Conservation (phyloP, 148 eudicot genomes). For the Rheum nobile region DNA sequence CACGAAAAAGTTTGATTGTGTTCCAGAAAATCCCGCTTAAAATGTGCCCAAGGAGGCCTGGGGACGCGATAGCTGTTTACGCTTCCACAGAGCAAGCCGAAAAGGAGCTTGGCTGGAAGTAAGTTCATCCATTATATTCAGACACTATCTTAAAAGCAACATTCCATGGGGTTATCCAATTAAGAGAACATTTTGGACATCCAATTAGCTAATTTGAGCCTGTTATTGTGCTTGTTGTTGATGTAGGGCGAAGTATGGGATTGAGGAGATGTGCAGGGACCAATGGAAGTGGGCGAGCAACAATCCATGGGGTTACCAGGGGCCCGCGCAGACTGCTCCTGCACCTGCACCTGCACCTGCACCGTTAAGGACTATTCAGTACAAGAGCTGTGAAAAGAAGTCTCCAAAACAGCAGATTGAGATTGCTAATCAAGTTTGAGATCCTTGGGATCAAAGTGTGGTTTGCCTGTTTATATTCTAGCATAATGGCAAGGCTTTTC, state of each 20-base stretch:
- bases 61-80: constrained; percentile 74
- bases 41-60: constrained; percentile 70
- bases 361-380: background rate
- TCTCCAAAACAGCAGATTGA: constrained; percentile 6
- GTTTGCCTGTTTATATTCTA: background rate
- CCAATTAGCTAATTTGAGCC: too few species aligned
- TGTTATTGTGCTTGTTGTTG: background rate
- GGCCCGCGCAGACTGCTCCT: background rate
- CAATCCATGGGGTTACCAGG: constrained; percentile 70
- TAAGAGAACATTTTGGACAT: too few species aligned
- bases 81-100: constrained; percentile 73
- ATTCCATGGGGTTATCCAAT: too few species aligned
- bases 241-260: constrained; percentile 69
- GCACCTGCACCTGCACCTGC: too few species aligned
- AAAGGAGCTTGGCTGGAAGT: constrained; percentile 90
- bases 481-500: background rate
- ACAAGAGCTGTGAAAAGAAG: constrained; percentile 5
- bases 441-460: background rate
- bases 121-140: constrained; percentile 15
- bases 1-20: background rate
- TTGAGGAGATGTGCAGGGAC: constrained; percentile 80
- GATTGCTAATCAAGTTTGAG: constrained; percentile 7
- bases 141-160: background rate
- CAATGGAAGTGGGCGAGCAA: constrained; percentile 90
- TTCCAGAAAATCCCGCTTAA: constrained; percentile 69